Evolutionary conservation across 176 grass and related monocot genomes (phyloP).

Genomic region (Bonia amplexicaulis): DNA sequence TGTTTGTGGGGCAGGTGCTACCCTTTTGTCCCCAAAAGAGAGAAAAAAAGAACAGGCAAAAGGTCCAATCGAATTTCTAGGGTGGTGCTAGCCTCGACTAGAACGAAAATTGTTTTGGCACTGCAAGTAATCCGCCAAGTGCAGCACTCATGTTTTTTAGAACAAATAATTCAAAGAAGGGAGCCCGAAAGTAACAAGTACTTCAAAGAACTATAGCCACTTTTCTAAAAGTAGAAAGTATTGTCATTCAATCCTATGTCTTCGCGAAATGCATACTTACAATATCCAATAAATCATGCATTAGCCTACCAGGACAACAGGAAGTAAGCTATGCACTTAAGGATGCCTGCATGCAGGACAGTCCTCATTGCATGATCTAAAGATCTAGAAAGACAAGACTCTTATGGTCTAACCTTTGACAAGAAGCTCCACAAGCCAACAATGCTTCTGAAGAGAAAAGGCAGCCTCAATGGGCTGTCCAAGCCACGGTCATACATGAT

Average conservation of each 20-base stretch:
- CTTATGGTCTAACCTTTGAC: background rate
- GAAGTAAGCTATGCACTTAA: background rate
- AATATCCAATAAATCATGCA: background rate
- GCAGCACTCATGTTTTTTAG: background rate
- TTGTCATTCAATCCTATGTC: background rate
- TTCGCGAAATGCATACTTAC: background rate
- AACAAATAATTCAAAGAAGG: background rate
- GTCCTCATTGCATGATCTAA: background rate
- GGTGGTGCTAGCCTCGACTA: background rate
- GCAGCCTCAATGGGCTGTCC: background rate
- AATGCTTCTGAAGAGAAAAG: background rate
- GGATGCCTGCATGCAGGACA: background rate
- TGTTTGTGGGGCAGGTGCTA: background rate
- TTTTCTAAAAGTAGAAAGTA: background rate
- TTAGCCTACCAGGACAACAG: background rate
- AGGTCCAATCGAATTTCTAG: background rate
- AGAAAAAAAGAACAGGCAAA: background rate
- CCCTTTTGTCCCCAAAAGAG: background rate
- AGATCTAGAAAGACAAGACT: slow-evolving; percentile 3
- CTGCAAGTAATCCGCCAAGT: background rate
- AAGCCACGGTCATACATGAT: background rate
- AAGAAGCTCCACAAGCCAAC: background rate
- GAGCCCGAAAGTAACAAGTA: background rate
- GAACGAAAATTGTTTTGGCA: background rate
- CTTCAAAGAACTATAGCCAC: background rate